Base-by-base conservation (phyloP, 768 basidiomycete genomes). In the Boletus bicolor region DNA sequence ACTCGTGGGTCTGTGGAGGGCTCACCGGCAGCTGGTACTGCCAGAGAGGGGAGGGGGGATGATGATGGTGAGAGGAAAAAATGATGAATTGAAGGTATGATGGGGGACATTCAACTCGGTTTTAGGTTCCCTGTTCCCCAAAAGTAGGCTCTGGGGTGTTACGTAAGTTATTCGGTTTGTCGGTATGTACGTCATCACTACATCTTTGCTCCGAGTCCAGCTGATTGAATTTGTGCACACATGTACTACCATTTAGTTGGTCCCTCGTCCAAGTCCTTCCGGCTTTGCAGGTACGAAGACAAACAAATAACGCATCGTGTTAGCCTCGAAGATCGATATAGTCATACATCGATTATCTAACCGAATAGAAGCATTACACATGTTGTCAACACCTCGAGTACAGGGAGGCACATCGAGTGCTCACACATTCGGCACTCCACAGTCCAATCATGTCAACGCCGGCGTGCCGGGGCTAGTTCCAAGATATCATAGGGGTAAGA, bases 141-240 rank as follows among this genome's bases (percentile, higher is more conserved):
- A 71, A 71, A 70, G 61, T 60, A 64, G 55, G 32, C 44, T 32
- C 32, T 71, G 67, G 67, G 66, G 59, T 24, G 21, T 70, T 72
- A 70, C 69, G 67, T 72, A 71, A 63, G 8, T 49, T 14, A 21
- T n/a, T 37, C 37, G 15, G 37, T 17, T 28, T 28, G 28, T 28
- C 4, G 28, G 28, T 11, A 32, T 24, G 21, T 24, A 38, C 37
- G 15, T 37, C 7, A 44, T 28, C 19, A 24, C 24, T 15, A 44
- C 43, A 39, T 39, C 38, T 39, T 43, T 15, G 32, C 7, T 32
- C 32, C 21, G 21, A 24, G 21, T 24, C 21, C 28, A 28, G 28
- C 28, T 28, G 28, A 28, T 4, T 4, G 28, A 28, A 28, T 28
- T 6, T 4, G 28, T 28, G 28, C 17, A 7, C 14, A 17, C 9